Evolutionary conservation across 495 filamentous ascomycete genomes (phyloP).

Genomic region (Daldinia childiae): DNA sequence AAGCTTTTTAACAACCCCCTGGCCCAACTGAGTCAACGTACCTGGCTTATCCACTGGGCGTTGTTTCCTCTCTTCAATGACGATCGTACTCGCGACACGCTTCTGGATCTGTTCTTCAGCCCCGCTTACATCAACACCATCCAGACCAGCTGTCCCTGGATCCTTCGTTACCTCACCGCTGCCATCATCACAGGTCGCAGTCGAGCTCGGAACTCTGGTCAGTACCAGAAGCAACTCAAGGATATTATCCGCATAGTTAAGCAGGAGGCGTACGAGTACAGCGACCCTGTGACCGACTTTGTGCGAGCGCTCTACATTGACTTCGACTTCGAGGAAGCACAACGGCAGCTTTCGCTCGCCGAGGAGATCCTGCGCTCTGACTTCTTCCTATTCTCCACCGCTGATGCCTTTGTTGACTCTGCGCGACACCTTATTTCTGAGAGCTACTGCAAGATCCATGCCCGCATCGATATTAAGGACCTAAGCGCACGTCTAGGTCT

Average conservation of each 20-base stretch:
- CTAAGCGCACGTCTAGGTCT: constrained; percentile 89
- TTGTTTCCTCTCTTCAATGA: constrained; percentile 99
- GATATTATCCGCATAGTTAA: constrained; percentile 92
- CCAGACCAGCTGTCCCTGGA: constrained; percentile 97
- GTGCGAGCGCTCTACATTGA: constrained; percentile 96
- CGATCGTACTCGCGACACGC: constrained; percentile 85
- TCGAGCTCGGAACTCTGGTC: constrained; percentile 79
- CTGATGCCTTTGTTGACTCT: constrained; percentile 91
- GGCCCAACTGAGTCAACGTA: constrained; percentile 91
- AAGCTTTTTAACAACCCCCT: constrained; percentile 95
- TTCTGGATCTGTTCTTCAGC: constrained; percentile 96
- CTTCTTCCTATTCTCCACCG: constrained; percentile 89
- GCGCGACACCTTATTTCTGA: constrained; percentile 97
- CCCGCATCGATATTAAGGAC: constrained; percentile 97
- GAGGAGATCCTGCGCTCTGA: constrained; percentile 91
- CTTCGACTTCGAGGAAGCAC: constrained; percentile 98
- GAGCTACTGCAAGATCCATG: constrained; percentile 99
- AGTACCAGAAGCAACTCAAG: constrained; percentile 98
- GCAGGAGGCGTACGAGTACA: constrained; percentile 98
- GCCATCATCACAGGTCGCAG: constrained; percentile 95
- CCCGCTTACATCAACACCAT: constrained; percentile 98
- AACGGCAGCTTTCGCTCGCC: constrained; percentile 87
- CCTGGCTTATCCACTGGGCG: constrained; percentile 97
- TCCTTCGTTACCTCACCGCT: constrained; percentile 91
- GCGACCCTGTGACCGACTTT: constrained; percentile 94